Evolutionary conservation across 257 asterid species (phyloP).

Genomic region (Solanum medicagineum): DNA sequence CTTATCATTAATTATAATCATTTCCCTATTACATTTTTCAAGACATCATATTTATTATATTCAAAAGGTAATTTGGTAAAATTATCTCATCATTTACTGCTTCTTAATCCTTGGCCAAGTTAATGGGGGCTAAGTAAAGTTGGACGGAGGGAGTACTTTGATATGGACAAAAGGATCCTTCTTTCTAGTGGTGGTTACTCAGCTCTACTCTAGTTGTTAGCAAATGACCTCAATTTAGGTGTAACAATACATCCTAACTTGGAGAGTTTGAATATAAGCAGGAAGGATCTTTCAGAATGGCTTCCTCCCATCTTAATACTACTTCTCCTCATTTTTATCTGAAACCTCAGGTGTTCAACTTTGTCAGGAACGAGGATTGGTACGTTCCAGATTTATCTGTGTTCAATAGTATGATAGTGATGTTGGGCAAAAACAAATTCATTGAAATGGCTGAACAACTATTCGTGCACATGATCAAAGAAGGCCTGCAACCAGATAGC

Average conservation of each 20-base stretch:
- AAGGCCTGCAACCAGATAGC: conserved; percentile 47
- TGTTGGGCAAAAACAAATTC: conserved; percentile 45
- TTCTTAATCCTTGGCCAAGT: too few species aligned
- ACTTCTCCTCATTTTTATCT: conserved; percentile 3
- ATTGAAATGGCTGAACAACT: conserved; percentile 41
- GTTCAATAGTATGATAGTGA: conserved; percentile 42
- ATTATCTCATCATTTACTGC: too few species aligned
- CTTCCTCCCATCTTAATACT: neutral
- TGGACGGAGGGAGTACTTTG: too few species aligned
- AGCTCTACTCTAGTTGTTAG: neutral
- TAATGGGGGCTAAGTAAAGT: too few species aligned
- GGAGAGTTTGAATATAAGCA: neutral
- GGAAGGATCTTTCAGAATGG: neutral
- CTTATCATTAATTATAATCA: too few species aligned
- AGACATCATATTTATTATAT: too few species aligned
- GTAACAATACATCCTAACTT: neutral
- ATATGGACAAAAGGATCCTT: neutral
- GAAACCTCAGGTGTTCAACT: conserved; percentile 47
- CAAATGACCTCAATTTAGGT: neutral
- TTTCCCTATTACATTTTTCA: too few species aligned
- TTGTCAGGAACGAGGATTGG: conserved; percentile 54
- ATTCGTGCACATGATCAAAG: conserved; percentile 31
- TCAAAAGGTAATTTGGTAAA: too few species aligned
- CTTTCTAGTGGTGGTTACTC: neutral
- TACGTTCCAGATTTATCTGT: conserved; percentile 43